A percentile compares a stretch with the other conserved stretches of the same genome.
These are phyloP conservation scores for Tilletia indica DNA, from an alignment of 1,284 basidiomycete species.

Conservation along the genomic window DNA sequence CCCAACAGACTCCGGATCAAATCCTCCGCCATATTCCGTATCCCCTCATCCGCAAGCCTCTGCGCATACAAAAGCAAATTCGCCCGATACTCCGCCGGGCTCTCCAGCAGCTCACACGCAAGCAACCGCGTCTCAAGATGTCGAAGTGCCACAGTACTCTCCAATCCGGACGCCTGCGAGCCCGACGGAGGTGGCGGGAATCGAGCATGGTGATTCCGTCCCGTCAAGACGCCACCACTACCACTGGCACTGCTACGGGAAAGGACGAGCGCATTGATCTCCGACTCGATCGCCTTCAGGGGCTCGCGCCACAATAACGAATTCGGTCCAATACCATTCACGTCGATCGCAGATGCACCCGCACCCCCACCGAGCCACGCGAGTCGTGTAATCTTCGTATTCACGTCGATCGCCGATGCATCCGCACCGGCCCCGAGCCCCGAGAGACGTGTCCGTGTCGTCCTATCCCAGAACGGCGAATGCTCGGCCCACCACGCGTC, in stretches of 20 bases:
- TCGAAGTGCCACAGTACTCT: constrained; percentile 38
- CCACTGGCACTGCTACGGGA: constrained; percentile 22
- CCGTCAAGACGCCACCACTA: no score
- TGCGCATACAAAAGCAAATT: constrained; percentile 41
- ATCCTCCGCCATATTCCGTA: constrained; percentile 50
- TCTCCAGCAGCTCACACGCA: constrained; percentile 48
- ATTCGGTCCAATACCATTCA: neutral
- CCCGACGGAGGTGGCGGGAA: constrained; percentile 8
- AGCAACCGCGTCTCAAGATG: constrained; percentile 50
- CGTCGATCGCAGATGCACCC: no score
- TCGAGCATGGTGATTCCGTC: no score
- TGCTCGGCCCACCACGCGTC: constrained; percentile 46
- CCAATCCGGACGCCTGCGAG: constrained; percentile 32
- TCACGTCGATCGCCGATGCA: no score
- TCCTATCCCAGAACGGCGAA: constrained; percentile 41
- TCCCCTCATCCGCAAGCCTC: constrained; percentile 47
- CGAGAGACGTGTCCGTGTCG: neutral
- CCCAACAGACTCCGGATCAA: constrained; percentile 47
- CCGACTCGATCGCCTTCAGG: constrained; percentile 41
- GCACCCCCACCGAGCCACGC: no score
- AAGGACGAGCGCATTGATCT: constrained; percentile 44
- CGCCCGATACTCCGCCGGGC: constrained; percentile 45
- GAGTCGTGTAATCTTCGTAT: neutral
- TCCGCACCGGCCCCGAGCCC: no score
- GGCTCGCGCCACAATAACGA: constrained; percentile 31